Conservation (phyloP, 345 rosid species). For the Citrus trifoliata region DNA sequence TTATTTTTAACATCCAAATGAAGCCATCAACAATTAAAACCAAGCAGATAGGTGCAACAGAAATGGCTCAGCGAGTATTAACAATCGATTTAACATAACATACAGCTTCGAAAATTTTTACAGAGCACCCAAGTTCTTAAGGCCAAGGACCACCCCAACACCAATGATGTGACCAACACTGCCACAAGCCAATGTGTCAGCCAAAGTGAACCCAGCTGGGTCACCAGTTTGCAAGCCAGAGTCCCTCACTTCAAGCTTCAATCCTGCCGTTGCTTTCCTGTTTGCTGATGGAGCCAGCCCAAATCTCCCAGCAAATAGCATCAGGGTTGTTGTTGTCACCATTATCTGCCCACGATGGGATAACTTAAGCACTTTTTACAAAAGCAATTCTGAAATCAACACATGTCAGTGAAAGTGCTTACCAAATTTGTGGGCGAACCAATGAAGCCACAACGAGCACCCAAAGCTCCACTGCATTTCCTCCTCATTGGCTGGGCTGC, state of each 20-base stretch:
- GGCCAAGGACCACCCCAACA: conserved; percentile 91
- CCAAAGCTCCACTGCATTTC: conserved; percentile 69
- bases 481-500: conserved; percentile 55
- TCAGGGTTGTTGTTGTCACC: conserved; percentile 78
- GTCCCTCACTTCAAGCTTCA: conserved; percentile 84
- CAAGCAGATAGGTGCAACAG: not conserved
- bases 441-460: conserved; percentile 76
- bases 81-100: not conserved
- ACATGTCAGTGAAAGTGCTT: not conserved
- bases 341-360: conserved; percentile 49
- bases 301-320: conserved; percentile 94
- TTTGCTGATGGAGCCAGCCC: conserved; percentile 98
- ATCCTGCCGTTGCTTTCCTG: conserved; percentile 89
- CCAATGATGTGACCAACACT: conserved; percentile 82
- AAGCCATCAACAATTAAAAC: too few relatives aligned
- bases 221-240: conserved; percentile 90
- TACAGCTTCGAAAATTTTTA: conserved; percentile 22
- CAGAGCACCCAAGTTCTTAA: conserved; percentile 74
- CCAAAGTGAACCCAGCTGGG: conserved; percentile 94
- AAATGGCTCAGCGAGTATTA: not conserved
- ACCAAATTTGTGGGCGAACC: conserved; percentile 97
- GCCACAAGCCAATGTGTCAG: conserved; percentile 98
- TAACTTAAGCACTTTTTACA: not conserved
- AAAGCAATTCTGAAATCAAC: not conserved
- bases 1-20: too few relatives aligned